Evolutionary conservation across 306 rosid genomes (phyloP).

Genomic region (Albizia julibrissin): DNA sequence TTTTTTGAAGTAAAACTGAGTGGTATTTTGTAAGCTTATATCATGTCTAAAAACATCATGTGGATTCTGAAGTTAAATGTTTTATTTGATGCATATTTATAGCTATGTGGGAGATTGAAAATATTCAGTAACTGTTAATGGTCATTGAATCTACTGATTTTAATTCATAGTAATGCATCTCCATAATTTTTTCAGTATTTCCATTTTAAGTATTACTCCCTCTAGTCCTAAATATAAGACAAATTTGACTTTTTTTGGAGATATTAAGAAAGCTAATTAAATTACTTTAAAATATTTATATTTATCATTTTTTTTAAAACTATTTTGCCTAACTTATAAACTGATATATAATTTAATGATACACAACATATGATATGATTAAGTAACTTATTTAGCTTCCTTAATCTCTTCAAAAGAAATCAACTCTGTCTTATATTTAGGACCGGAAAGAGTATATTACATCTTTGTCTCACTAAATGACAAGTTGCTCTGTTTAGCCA

Average conservation of each 20-base stretch:
- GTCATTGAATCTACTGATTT: not conserved
- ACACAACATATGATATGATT: too few relatives aligned
- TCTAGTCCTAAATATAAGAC: too few relatives aligned
- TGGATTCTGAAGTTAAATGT: constrained; percentile 14
- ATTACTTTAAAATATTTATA: too few relatives aligned
- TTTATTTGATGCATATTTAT: not conserved
- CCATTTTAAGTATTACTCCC: not conserved
- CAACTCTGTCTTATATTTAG: too few relatives aligned
- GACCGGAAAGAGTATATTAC: not conserved
- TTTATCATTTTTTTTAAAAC: too few relatives aligned
- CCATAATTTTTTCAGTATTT: not conserved
- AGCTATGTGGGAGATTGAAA: constrained; percentile 7
- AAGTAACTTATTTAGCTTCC: too few relatives aligned
- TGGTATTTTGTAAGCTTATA: not conserved
- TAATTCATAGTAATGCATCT: not conserved
- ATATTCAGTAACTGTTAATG: not conserved
- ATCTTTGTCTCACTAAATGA: not conserved
- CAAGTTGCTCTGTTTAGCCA: not conserved
- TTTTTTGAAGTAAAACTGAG: not conserved
- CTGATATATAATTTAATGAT: too few relatives aligned
- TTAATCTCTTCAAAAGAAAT: too few relatives aligned
- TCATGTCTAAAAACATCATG: not conserved
- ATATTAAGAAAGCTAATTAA: too few relatives aligned
- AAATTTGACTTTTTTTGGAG: too few relatives aligned
- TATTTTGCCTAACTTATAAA: too few relatives aligned